Conservation (phyloP, 139 green algal genomes). For the Chlamydomonas sp. region DNA sequence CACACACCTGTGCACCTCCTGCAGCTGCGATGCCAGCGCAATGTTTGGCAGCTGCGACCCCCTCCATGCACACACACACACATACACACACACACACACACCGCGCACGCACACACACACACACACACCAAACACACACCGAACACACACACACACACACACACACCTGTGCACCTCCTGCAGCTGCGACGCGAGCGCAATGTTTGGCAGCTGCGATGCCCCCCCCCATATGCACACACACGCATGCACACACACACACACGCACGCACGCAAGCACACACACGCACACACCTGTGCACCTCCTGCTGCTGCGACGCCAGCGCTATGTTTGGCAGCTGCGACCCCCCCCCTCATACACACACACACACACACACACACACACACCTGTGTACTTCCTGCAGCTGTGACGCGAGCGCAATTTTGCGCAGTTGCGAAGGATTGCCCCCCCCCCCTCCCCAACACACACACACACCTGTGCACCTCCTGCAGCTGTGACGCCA, state of each 20-base stretch:
- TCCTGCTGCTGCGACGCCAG: too few species aligned
- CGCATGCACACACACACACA: neutral
- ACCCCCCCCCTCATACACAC: neutral
- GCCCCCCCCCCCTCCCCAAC: neutral
- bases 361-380: neutral
- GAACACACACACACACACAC: neutral
- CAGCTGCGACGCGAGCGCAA: too few species aligned
- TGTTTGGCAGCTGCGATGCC: neutral
- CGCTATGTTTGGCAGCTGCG: neutral
- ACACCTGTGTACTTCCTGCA: too few species aligned
- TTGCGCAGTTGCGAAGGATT: neutral
- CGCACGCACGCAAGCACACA: too few species aligned
- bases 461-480: slow-evolving; percentile 50
- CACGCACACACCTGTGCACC: too few species aligned
- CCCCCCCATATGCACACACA: neutral
- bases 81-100: slow-evolving; percentile 6
- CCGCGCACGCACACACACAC: neutral
- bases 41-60: neutral
- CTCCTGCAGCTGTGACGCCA: slow-evolving; percentile 74
- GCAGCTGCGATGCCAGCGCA: too few species aligned
- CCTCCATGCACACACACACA: neutral
- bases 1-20: too few species aligned
- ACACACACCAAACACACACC: neutral
- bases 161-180: slow-evolving; percentile 69
- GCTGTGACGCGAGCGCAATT: too few species aligned